Evolutionary conservation across 306 rosid species (phyloP).

Genomic region (Vigna unguiculata): DNA sequence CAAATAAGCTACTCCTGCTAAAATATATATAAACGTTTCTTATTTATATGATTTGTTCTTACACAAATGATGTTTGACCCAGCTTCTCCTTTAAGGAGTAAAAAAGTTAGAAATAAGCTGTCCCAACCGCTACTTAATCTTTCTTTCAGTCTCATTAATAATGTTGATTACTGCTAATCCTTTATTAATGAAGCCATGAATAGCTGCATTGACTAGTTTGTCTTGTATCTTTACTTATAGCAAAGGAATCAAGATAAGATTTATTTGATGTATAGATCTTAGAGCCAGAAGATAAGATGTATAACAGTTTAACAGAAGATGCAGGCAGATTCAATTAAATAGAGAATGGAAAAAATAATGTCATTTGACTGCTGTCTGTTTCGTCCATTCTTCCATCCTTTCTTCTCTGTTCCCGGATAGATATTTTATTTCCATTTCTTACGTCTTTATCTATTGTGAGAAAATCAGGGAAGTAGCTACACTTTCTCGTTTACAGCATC

Average conservation of each 20-base stretch:
- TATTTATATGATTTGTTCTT: no score
- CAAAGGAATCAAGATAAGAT: slow-evolving; percentile 35
- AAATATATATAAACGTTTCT: no score
- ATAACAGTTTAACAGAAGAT: not conserved
- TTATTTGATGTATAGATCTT: slow-evolving; percentile 26
- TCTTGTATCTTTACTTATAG: slow-evolving; percentile 15
- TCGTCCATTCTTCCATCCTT: slow-evolving; percentile 8
- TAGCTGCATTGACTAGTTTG: slow-evolving; percentile 28
- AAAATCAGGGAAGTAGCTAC: slow-evolving; percentile 95
- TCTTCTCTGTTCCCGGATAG: not conserved
- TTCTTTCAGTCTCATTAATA: slow-evolving; percentile 13
- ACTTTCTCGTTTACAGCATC: slow-evolving; percentile 97
- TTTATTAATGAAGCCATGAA: slow-evolving; percentile 9
- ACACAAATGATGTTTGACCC: no score
- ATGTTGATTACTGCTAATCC: slow-evolving; percentile 2
- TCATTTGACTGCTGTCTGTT: slow-evolving; percentile 20
- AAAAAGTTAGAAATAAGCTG: no score
- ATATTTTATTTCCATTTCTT: slow-evolving; percentile 37
- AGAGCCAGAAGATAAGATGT: not conserved
- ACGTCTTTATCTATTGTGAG: slow-evolving; percentile 50
- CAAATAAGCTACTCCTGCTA: no score
- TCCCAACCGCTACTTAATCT: not conserved
- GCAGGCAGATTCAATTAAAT: not conserved
- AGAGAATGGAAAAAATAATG: slow-evolving; percentile 26
- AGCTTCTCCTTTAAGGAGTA: no score